phyloP scores from a whole-genome alignment of 139 green algal species.

The Chlamydomonas incerta region DNA sequence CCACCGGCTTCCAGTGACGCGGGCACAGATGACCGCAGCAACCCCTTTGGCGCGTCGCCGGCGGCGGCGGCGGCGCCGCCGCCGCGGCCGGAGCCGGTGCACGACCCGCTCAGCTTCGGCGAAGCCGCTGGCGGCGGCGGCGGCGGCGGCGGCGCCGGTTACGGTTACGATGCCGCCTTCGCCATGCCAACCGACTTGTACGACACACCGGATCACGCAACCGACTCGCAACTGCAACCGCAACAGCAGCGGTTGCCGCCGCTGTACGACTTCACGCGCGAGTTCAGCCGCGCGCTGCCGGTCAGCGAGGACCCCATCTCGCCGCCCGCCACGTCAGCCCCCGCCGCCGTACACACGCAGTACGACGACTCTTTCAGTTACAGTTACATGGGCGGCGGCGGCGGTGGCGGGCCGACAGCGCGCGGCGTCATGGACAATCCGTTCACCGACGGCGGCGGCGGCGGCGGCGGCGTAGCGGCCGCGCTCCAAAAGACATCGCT shows the following conservation, averaged over 20 bases:
- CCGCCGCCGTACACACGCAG: not conserved
- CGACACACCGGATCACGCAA: too few relatives aligned
- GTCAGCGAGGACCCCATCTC: constrained; percentile 28
- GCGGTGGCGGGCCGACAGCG: not conserved
- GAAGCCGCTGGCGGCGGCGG: not conserved
- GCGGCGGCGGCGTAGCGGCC: too few relatives aligned
- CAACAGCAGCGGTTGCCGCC: not conserved
- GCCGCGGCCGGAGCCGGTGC: not conserved
- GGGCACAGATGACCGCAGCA: not conserved
- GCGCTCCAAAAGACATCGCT: too few relatives aligned
- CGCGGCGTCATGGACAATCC: too few relatives aligned
- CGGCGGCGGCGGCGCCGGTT: not conserved
- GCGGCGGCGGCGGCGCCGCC: not conserved
- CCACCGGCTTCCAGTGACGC: not conserved
- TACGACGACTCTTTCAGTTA: too few relatives aligned
- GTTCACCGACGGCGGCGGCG: too few relatives aligned
- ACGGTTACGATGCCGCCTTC: not conserved
- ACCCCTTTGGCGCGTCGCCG: not conserved
- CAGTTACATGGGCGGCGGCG: too few relatives aligned
- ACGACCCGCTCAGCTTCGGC: constrained; percentile 28
- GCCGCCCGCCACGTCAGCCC: not conserved
- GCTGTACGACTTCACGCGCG: constrained; percentile 31
- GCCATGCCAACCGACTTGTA: constrained; percentile 1
- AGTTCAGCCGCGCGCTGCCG: constrained; percentile 10
- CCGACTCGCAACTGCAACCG: constrained; percentile 2